Evolutionary conservation across 352 stramenopile genomes (phyloP), one percentile per base, ranked within the genome.

Genomic region (Phytophthora chlamydospora): DNA sequence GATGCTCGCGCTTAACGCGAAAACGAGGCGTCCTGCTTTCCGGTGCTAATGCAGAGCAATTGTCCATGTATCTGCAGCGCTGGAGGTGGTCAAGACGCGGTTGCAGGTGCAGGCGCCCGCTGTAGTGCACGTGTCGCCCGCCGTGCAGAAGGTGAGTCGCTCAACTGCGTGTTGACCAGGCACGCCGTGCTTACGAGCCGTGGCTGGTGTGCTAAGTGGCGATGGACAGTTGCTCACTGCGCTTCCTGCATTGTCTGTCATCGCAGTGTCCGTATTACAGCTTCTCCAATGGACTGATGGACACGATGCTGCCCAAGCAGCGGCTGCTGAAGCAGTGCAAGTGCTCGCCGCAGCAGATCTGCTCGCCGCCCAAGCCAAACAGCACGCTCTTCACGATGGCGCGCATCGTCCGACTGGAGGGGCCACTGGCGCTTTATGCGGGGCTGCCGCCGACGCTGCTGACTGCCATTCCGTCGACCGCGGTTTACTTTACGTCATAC

Each of bases 401-500:
- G 14, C 75, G 78, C 27, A 93, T 93, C 40, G 78, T 78, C 13
- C 69, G 78, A 1, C 60, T 82, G 6, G 85, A 93, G 54, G 84
- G 84, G 0, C 73, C 83, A 1, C 29, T 84, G 12, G 85, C 84
- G 27, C 66, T 96, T 29, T 94, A 94, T 55, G 74, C 85, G 7
- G 93, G 93, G 3, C 64, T 98, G 8, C 63, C 75, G 8, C 93
- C 96, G 6, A 98, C 92, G 6, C 59, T 99, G 14, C 55, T 97
- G 27, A 98, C 97, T 63, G 89, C 89, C 1, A 78, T 98, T 11
- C 95, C 96, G 0, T 97, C 93, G 36, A 98, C 93, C 0, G 90
- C 95, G 6, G 66, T 98, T 32, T 98, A 98, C 66, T 98, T 98
- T 62, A 90, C 91, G 4, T 86, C 82, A 2, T 99, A 99, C 59